Evolutionary conservation across 2,329 filamentous ascomycete species (phyloP).

Genomic region (Drechslerella dactyloides): DNA sequence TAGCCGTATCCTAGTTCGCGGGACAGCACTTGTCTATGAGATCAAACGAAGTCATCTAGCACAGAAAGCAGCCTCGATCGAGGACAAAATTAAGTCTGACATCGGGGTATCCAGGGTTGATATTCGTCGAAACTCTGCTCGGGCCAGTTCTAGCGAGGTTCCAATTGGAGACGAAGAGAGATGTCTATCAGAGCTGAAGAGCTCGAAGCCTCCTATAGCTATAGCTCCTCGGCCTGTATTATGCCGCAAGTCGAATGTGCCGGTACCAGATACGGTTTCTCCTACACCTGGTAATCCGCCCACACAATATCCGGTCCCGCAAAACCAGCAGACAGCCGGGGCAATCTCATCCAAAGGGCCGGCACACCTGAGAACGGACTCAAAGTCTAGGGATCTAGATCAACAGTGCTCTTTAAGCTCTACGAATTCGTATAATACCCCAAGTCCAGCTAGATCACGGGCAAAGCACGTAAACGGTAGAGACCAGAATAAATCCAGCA

Average conservation of each 20-base stretch:
- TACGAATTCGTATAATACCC: no score
- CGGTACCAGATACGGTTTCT: constrained; percentile 7
- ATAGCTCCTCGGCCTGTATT: neutral
- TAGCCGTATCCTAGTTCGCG: neutral
- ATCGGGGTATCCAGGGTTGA: neutral
- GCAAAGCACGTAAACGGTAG: neutral
- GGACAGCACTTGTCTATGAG: neutral
- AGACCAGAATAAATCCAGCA: constrained; percentile 3
- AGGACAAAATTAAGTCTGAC: neutral
- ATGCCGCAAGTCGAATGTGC: constrained; percentile 15
- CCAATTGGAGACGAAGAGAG: no score
- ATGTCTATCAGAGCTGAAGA: neutral
- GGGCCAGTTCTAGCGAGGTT: no score
- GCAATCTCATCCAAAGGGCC: neutral
- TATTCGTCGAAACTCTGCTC: neutral
- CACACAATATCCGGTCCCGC: constrained; percentile 10
- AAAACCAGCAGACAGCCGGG: neutral
- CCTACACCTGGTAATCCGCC: neutral
- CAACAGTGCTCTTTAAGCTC: no score
- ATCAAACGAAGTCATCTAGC: neutral
- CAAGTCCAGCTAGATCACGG: no score
- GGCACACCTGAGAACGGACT: neutral
- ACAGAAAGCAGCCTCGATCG: neutral
- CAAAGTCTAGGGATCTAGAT: neutral
- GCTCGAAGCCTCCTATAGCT: neutral